Evolutionary conservation across 805 yeast species (phyloP).

Genomic region (Barnettozyma siamensis): DNA sequence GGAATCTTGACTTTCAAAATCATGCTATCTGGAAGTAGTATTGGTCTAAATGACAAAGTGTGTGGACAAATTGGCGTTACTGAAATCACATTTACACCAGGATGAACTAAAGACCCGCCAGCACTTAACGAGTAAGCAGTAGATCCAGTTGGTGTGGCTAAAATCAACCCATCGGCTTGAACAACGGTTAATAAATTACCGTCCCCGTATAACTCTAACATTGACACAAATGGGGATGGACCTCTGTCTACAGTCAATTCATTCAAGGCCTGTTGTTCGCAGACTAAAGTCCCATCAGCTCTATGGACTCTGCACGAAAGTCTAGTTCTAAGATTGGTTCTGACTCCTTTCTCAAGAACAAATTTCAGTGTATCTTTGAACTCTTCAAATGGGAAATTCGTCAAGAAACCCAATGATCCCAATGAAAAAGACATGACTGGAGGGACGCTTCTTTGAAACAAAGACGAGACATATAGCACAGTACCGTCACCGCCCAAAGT

Average conservation of each 20-base stretch:
- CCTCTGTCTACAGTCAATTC: slow-evolving; percentile 92
- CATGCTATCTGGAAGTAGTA: slow-evolving; percentile 92
- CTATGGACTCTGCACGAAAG: slow-evolving; percentile 72
- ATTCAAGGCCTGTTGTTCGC: slow-evolving; percentile 74
- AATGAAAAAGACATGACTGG: slow-evolving; percentile 86
- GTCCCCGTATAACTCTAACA: slow-evolving; percentile 85
- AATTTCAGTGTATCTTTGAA: slow-evolving; percentile 53
- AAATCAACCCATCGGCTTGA: slow-evolving; percentile 89
- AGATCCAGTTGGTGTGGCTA: slow-evolving; percentile 94
- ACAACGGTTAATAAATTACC: slow-evolving; percentile 80
- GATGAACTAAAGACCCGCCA: slow-evolving; percentile 92
- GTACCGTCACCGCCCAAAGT: slow-evolving; percentile 98
- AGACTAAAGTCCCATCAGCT: slow-evolving; percentile 32
- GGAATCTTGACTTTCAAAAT: slow-evolving; percentile 78
- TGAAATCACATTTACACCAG: slow-evolving; percentile 86
- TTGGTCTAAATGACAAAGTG: slow-evolving; percentile 87
- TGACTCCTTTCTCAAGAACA: slow-evolving; percentile 66
- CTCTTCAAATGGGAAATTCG: slow-evolving; percentile 76
- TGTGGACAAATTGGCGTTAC: slow-evolving; percentile 97
- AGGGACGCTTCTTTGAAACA: slow-evolving; percentile 82
- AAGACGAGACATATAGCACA: slow-evolving; percentile 78
- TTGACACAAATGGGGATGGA: slow-evolving; percentile 87
- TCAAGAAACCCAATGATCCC: slow-evolving; percentile 90
- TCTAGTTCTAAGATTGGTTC: slow-evolving; percentile 78
- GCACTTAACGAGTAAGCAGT: slow-evolving; percentile 95